Base-by-base conservation (phyloP, 495 filamentous ascomycete species). In the Glarea lozoyensis region DNA sequence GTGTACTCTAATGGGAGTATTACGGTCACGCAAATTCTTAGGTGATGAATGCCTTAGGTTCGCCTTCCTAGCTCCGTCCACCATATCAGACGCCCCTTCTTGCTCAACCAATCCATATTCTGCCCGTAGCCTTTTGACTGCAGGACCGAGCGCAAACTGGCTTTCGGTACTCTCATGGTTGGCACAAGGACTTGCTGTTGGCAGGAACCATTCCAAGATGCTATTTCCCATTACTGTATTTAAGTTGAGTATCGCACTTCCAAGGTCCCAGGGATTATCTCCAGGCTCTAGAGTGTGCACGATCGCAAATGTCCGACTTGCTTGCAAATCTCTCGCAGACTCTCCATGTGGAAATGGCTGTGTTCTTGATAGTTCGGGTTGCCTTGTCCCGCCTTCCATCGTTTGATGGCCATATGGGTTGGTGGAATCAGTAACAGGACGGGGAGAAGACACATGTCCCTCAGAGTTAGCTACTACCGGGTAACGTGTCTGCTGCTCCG, bases 261-360 rank as follows among this genome's bases (percentile, higher is more conserved):
- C 82, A 6, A 89, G 61, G 49, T 84, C 75, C 73, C 83, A 94
- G 1, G 85, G 86, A 48, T 92, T 90, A 34, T 87, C 79, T 15
- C 86, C 86, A 3, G 72, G 75, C 10, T 72, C 64, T 2, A 40
- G 5, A 9, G 82, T 89, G 45, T 70, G 70, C 4, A 90, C 73
- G 30, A 94, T 79, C 27, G 82, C 85, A 51, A 89, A 93, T 4
- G 78, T 82, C 27, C 81, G 75, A 2, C 65, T 66, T 2, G 72
- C 72, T 1, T 58, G 48, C 23, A 60, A 51, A 51, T 75, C 68
- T 29, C 70, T 55, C 3, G 45, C 34, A 10, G 44, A 37, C 3
- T 31, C 27, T n/a, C 31, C 22, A n/a, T n/a, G n/a, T n/a, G n/a
- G n/a, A n/a, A n/a, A n/a, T n/a, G n/a, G n/a, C 22, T 42, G 32